Evolutionary conservation across 768 basidiomycete genomes (phyloP).

Genomic region (Boletus subparvulus): DNA sequence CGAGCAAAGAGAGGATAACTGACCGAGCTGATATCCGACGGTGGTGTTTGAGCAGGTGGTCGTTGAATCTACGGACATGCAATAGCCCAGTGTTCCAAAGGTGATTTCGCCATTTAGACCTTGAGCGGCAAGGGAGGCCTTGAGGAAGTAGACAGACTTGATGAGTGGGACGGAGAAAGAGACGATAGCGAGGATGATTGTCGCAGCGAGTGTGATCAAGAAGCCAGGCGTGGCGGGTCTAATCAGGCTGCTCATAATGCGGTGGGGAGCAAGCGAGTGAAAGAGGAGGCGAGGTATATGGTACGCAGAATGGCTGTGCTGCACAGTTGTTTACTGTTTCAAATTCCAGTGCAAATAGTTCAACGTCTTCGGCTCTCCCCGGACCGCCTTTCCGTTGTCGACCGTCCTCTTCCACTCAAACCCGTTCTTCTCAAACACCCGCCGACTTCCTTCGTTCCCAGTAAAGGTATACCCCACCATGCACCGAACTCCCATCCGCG

Average conservation of each 20-base stretch:
- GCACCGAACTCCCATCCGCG: conserved; percentile 55
- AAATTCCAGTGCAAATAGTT: conserved; percentile 37
- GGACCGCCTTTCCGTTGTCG: conserved; percentile 37
- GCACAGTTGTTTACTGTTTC: neutral
- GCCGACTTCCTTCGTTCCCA: conserved; percentile 58
- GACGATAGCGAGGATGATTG: conserved; percentile 77
- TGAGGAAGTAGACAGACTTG: conserved; percentile 88
- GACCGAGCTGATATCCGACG: conserved; percentile 87
- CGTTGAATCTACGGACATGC: conserved; percentile 53
- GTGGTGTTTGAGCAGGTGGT: conserved; percentile 76
- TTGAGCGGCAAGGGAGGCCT: conserved; percentile 55
- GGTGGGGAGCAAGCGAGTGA: neutral
- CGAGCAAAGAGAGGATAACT: conserved; percentile 29
- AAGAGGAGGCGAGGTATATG: neutral
- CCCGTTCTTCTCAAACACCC: conserved; percentile 68
- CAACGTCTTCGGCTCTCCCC: conserved; percentile 38
- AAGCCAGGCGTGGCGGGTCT: conserved; percentile 92
- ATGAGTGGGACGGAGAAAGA: conserved; percentile 89
- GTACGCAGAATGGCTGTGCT: conserved; percentile 13
- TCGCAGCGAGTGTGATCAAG: conserved; percentile 75
- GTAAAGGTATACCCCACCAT: conserved; percentile 46
- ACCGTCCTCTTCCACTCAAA: conserved; percentile 44
- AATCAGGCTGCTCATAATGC: conserved; percentile 56
- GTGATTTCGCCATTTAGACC: conserved; percentile 61
- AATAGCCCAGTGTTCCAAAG: conserved; percentile 91